A percentile compares a stretch with the other conserved stretches of the same genome.
phyloP scores from a whole-genome alignment of 2,329 filamentous ascomycete genomes.

The Penicillium vulpinum region DNA sequence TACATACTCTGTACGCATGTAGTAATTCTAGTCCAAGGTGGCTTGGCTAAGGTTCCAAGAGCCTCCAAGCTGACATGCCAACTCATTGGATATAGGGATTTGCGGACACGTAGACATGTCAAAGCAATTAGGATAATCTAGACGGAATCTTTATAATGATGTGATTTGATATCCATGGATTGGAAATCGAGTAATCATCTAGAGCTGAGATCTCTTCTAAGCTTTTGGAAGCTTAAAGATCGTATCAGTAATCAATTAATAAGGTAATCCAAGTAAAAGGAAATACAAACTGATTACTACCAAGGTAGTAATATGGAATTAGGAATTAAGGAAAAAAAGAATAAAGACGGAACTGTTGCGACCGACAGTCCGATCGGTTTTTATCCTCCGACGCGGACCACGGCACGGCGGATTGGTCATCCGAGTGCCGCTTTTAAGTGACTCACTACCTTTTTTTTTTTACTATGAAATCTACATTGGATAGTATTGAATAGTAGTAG shows the following conservation, averaged over 20 bases:
- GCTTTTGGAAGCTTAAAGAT: not conserved
- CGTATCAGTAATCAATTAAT: not conserved
- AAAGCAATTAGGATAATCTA: too few species aligned
- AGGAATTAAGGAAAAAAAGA: not conserved
- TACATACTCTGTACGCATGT: too few species aligned
- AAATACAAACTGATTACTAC: too few species aligned
- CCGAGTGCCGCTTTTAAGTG: not conserved
- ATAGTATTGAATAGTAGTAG: too few species aligned
- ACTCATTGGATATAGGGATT: not conserved
- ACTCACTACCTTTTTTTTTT: too few species aligned
- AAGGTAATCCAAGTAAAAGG: not conserved
- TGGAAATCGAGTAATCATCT: conserved; percentile 5
- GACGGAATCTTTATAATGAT: too few species aligned
- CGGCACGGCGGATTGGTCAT: conserved; percentile 12
- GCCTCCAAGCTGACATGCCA: conserved; percentile 6
- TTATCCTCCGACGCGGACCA: conserved; percentile 2
- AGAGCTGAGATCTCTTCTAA: too few species aligned
- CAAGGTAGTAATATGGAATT: too few species aligned
- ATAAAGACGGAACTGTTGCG: not conserved
- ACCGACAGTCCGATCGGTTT: conserved; percentile 5
- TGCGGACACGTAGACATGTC: not conserved
- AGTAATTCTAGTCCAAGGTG: not conserved
- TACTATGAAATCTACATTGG: too few species aligned
- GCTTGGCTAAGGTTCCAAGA: conserved; percentile 2
- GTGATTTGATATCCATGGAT: not conserved